Base-by-base conservation (phyloP, 2,329 filamentous ascomycete species). In the Aspergillus ustus region DNA sequence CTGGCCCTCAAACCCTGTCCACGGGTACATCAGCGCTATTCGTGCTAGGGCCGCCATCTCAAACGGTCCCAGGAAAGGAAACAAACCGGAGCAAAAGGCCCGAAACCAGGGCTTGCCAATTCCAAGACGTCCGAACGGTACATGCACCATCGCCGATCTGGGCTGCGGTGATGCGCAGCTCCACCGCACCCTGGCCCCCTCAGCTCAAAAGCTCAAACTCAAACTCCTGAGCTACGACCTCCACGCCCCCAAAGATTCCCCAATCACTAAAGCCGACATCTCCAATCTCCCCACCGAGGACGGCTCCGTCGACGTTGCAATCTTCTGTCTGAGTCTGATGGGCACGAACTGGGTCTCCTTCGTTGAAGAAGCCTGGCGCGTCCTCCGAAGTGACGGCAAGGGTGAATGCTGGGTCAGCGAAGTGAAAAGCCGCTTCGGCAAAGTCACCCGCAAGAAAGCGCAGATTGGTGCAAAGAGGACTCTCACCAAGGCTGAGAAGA, bases 271-370 rank as follows among this genome's bases (percentile, higher is more conserved):
- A 64, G 93, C 95, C 15, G 95, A 99, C 78, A 95, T 98, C 56
- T 90, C 93, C 31, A 85, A 90, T 62, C 82, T 99, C 1, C 94
- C 94, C 0, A 81, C 97, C 0, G 81, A 82, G 5, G 88, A 93
- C 68, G 89, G 87, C 49, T 88, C 85, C 64, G 88, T 93, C 63
- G 93, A 99, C 76, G 84, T 99, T 5, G 91, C 91, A 52, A 89
- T 99, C 68, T 98, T 98, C 82, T 99, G 95, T 77, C 85, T 99
- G 34, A 95, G 94, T 53, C 86, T 99, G 62, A 99, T 99, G 95
- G 95, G 95, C 73, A 99, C 95, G 59, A 99, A 99, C 80, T 99
- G 95, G 94, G 86, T 96, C 57, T 89, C 92, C 70, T 98, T 99
- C 75, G 86, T 99, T 71, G 95, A 98, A 79, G 95, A 99, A 80